Evolutionary conservation across 352 stramenopile genomes (phyloP), one percentile per base, ranked within the genome.

Genomic region (Phytopythium ostracodes): DNA sequence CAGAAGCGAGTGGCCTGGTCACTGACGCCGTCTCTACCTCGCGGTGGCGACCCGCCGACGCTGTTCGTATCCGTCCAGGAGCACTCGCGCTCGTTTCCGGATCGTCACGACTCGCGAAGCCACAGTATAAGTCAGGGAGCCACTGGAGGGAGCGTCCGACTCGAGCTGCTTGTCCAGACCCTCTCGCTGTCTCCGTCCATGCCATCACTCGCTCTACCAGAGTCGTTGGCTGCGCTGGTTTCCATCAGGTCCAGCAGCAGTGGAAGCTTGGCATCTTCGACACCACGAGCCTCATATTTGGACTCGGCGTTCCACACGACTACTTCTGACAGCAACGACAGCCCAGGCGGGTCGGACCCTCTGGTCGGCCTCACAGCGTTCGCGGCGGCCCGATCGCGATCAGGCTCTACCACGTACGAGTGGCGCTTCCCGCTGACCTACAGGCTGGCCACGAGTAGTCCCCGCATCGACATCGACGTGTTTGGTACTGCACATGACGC

Each of bases 401-500:
- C 59, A 20, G 44, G 57, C 47, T 62, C 46, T 9, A 50, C 31
- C 11, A 29, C 59, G 12, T 74, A 73, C 27, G 59, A 69, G 18
- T 84, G 75, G 75, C 59, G 66, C 42, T 84, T 75, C 46, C 75
- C 75, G 25, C 29, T 76, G 33, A 62, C 36, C 27, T 76, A 73
- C 27, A 33, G 59, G 11, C 35, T 72, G 36, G 17, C 9, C 15
- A n/a, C 52, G 20, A 27, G 14, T 46, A 55, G 22, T 40, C 51
- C 20, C 31, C 44, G 56, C 35, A 44, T 63, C 33, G 20, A 60
- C 36, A 50, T 42, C 18, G 31, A 57, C 12, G 14, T 57, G 18
- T 57, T 57, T 17, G 22, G 51, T 5, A 29, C 11, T 12, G 10
- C 11, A 4, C 5, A 38, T 20, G 50, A 67, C n/a, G 49, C 10